A percentile compares a stretch with the other conserved stretches of the same genome.
phyloP scores from a whole-genome alignment of 2,329 filamentous ascomycete species.

The Nemania sp. region DNA sequence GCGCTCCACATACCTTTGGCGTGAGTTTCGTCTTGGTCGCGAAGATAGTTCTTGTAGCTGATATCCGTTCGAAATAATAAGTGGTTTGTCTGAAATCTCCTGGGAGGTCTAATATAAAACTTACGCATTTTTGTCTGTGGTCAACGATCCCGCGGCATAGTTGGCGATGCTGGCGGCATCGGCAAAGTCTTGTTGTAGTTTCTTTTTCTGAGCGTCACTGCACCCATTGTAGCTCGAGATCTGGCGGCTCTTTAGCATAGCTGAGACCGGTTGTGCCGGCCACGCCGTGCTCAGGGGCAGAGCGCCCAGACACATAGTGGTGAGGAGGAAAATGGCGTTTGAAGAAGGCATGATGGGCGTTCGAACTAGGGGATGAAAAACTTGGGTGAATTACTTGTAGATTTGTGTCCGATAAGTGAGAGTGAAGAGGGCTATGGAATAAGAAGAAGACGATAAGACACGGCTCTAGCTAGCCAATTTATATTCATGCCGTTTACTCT shows the following conservation, averaged over 20 bases:
- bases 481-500: background rate
- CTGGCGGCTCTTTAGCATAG: background rate
- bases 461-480: background rate
- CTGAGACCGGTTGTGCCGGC: background rate
- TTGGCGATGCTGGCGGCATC: conserved; percentile 9
- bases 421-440: background rate
- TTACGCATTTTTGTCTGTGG: conserved; percentile 11
- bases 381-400: background rate
- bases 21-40: background rate
- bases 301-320: background rate
- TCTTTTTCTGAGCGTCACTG: background rate
- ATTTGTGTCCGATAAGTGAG: background rate
- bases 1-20: conserved; percentile 5
- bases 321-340: background rate
- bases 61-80: background rate
- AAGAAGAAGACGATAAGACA: background rate
- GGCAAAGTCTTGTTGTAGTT: conserved; percentile 12
- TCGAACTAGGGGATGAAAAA: background rate
- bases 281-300: background rate
- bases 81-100: background rate
- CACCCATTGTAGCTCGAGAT: background rate
- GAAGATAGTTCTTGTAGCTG: conserved; percentile 14
- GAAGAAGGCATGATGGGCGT: background rate
- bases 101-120: background rate
- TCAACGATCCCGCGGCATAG: conserved; percentile 2